Conservation (phyloP, 2,329 filamentous ascomycete species). For the Sarocladium strictum region DNA sequence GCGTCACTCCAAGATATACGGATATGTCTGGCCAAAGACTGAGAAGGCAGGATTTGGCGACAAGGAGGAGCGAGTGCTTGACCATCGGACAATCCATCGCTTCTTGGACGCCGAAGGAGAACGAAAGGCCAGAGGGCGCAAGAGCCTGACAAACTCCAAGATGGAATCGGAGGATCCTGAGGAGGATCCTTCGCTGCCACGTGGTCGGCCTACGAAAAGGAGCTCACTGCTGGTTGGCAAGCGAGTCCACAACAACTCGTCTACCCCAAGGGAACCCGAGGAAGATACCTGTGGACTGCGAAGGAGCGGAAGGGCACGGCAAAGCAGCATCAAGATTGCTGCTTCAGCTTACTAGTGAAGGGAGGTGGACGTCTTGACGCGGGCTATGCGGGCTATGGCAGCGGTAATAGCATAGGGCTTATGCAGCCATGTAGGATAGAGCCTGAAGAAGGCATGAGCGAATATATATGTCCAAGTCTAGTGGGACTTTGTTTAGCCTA, state of each 20-base stretch:
- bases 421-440: slow-evolving; percentile 3
- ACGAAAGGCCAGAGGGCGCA: slow-evolving; percentile 41
- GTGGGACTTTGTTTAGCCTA: not conserved
- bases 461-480: not conserved
- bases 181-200: slow-evolving; percentile 14
- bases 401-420: slow-evolving; percentile 1
- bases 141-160: slow-evolving; percentile 22
- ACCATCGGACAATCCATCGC: slow-evolving; percentile 82
- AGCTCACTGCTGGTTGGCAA: slow-evolving; percentile 6
- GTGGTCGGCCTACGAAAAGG: slow-evolving; percentile 20
- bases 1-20: slow-evolving; percentile 91
- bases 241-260: slow-evolving; percentile 9
- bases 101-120: slow-evolving; percentile 72
- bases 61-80: slow-evolving; percentile 64
- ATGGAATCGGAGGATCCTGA: slow-evolving; percentile 21
- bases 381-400: not conserved
- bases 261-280: slow-evolving; percentile 10
- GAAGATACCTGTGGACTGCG: slow-evolving; percentile 20
- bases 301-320: slow-evolving; percentile 29
- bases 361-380: not conserved
- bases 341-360: not conserved
- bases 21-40: slow-evolving; percentile 94
- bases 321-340: slow-evolving; percentile 26
- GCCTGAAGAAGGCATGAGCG: not conserved
- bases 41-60: slow-evolving; percentile 71